Base-by-base conservation (phyloP, 2,329 filamentous ascomycete species). In the Aspergillus hiratsukae region DNA sequence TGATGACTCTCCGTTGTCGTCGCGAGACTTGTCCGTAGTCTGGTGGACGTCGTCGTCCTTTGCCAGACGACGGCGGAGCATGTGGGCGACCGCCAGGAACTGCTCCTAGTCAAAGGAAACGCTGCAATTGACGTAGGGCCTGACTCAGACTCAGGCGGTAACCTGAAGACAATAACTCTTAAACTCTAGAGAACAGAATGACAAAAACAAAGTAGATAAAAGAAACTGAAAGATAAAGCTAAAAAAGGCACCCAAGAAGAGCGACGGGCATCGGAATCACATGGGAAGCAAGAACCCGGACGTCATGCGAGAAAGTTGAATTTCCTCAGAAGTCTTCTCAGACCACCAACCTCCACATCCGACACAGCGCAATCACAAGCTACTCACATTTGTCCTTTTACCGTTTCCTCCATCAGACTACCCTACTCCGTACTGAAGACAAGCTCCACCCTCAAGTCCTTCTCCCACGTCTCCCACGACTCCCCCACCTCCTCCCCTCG, bases 11-110 rank as follows among this genome's bases (percentile, higher is more conserved):
- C 43, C n/a, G 43, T 66, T 61, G 53, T 63, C 59, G 57, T 59
- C 61, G 46, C 54, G 50, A 45, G 64, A 56, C 48, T 64, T 58
- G 45, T 62, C 52, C 37, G 51, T 49, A 29, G 64, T 54, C 31
- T 64, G 63, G 25, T 64, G 61, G 56, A 60, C 58, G 57, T 73
- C 63, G 61, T 75, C 67, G 61, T 74, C 68, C 63, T 74, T 72
- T 62, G 63, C 69, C 56, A 73, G 63, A 58, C 76, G 76, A 63
- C 73, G 75, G 60, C 77, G 75, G 59, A 78, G 66, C 63, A 74
- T 72, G 51, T 51, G 57, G 51, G 56, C 62, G 57, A 63, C 59
- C 62, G 58, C 56, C 59, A 60, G 52, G 45, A 17, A 50, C 17
- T 28, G 21, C 11, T 11, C 21, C 2, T 46, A 23, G 43, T 27